Evolutionary conservation across 1,284 basidiomycete genomes (phyloP).

Genomic region (Leccinum variabile): DNA sequence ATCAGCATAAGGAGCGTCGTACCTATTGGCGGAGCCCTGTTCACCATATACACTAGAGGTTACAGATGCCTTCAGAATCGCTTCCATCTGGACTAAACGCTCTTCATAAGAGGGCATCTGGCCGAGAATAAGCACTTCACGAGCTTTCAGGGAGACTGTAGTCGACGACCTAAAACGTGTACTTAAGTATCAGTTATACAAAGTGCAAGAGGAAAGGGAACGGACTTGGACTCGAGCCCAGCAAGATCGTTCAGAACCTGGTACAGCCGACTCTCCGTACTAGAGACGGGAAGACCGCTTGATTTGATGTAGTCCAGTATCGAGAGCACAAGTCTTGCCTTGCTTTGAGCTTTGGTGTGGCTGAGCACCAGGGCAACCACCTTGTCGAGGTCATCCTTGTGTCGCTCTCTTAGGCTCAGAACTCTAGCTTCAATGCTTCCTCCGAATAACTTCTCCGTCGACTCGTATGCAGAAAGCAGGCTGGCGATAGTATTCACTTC

Average conservation of each 20-base stretch:
- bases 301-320: constrained; percentile 89
- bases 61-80: constrained; percentile 87
- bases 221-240: constrained; percentile 81
- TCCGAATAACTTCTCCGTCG: constrained; percentile 91
- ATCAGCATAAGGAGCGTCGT: constrained; percentile 14
- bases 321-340: constrained; percentile 84
- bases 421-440: constrained; percentile 92
- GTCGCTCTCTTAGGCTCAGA: constrained; percentile 85
- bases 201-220: constrained; percentile 13
- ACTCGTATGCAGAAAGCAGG: constrained; percentile 74
- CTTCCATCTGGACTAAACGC: constrained; percentile 91
- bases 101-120: constrained; percentile 98
- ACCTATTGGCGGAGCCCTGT: constrained; percentile 66
- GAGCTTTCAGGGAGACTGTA: constrained; percentile 90
- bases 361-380: constrained; percentile 89
- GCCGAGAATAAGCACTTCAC: constrained; percentile 94
- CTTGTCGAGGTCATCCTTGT: constrained; percentile 91
- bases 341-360: constrained; percentile 93
- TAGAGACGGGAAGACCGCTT: constrained; percentile 70
- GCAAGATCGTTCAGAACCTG: constrained; percentile 46
- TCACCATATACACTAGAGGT: constrained; percentile 89
- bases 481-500: constrained; percentile 76
- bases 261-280: constrained; percentile 67
- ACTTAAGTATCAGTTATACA: constrained; percentile 7
- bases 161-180: constrained; percentile 66